Evolutionary conservation across 2,329 filamentous ascomycete species (phyloP).

Genomic region (Pseudogymnoascus sp.): DNA sequence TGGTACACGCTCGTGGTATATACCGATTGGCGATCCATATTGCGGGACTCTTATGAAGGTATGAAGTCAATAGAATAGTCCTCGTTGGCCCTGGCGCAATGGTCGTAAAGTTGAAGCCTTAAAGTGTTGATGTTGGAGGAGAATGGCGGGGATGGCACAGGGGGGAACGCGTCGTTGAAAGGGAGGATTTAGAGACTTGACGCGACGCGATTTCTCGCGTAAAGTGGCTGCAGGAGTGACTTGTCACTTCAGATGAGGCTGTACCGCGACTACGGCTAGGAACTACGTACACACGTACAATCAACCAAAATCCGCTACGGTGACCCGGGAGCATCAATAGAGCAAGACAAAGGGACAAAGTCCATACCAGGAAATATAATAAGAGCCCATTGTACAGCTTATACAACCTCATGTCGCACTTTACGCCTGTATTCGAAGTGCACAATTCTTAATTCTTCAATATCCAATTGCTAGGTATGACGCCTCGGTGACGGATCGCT

Average conservation of each 20-base stretch:
- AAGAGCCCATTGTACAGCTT: background rate
- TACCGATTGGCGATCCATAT: constrained; percentile 76
- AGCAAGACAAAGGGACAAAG: background rate
- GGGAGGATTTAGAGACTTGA: background rate
- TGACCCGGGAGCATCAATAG: background rate
- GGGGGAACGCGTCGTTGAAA: constrained; percentile 3
- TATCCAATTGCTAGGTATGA: constrained; percentile 22
- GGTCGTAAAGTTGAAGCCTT: background rate
- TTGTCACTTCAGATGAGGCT: too few species aligned
- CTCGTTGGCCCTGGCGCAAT: background rate
- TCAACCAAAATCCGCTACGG: background rate
- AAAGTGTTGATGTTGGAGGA: background rate
- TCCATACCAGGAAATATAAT: background rate
- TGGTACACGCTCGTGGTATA: constrained; percentile 79
- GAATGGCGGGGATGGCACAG: background rate
- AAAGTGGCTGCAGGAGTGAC: constrained; percentile 8
- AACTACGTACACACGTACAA: too few species aligned
- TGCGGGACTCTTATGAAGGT: background rate
- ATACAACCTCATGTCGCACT: background rate
- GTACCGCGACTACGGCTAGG: too few species aligned
- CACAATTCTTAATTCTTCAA: background rate
- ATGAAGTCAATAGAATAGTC: background rate
- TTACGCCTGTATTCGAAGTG: background rate
- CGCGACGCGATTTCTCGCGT: constrained; percentile 10
- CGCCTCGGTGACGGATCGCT: constrained; percentile 24